Conservation (phyloP, 2,329 filamentous ascomycete genomes). For the Cladosporium sp. region DNA sequence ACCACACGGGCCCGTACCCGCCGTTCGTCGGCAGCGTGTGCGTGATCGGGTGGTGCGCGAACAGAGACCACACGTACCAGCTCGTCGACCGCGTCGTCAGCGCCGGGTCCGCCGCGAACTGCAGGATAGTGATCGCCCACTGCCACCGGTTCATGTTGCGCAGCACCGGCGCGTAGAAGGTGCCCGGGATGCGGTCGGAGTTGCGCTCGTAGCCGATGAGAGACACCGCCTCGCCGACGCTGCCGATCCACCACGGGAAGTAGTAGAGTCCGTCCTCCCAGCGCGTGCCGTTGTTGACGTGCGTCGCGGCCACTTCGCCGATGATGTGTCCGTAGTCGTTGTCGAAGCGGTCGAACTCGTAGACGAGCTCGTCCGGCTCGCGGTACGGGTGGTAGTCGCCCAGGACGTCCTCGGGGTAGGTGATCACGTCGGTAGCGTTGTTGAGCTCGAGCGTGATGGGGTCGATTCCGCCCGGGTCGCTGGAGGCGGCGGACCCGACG, state of each 20-base stretch:
- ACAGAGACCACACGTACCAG: slow-evolving; percentile 19
- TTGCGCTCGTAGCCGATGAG: slow-evolving; percentile 60
- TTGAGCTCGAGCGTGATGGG: slow-evolving; percentile 9
- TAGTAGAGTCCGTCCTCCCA: slow-evolving; percentile 34
- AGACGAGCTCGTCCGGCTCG: slow-evolving; percentile 15
- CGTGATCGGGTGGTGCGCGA: slow-evolving; percentile 26
- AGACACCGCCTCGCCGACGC: slow-evolving; percentile 58
- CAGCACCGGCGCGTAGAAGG: slow-evolving; percentile 37
- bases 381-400: slow-evolving; percentile 22
- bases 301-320: slow-evolving; percentile 35
- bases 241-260: slow-evolving; percentile 41
- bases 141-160: slow-evolving; percentile 20
- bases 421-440: slow-evolving; percentile 8
- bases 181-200: slow-evolving; percentile 49
- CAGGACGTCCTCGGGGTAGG: slow-evolving; percentile 15
- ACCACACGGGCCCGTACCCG: slow-evolving; percentile 36
- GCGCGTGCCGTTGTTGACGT: slow-evolving; percentile 43
- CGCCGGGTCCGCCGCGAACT: slow-evolving; percentile 31
- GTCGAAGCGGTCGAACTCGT: slow-evolving; percentile 34
- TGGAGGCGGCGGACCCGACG: slow-evolving; percentile 37
- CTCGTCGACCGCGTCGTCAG: slow-evolving; percentile 20
- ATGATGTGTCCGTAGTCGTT: slow-evolving; percentile 30
- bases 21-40: slow-evolving; percentile 34
- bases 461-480: slow-evolving; percentile 16
- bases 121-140: slow-evolving; percentile 31